A percentile compares a stretch with the other conserved stretches of the same genome.
Conservation (phyloP, 139 green algal genomes). For the Edaphochlamys debaryana region DNA sequence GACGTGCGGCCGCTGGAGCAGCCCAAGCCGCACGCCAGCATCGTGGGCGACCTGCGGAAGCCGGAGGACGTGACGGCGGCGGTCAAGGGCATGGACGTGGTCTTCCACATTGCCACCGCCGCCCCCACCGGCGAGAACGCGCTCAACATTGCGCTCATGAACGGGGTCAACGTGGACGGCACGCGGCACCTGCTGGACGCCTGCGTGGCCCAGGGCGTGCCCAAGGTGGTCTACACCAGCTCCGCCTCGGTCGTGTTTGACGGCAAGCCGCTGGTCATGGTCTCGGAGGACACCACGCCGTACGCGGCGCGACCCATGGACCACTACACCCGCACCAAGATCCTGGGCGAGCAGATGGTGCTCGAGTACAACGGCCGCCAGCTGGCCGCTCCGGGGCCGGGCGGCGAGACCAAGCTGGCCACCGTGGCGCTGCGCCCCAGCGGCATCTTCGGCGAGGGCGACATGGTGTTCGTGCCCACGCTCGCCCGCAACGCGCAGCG, state of each 20-base stretch:
- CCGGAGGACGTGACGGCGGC: conserved; percentile 56
- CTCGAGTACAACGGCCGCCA: conserved; percentile 74
- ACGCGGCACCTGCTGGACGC: conserved; percentile 83
- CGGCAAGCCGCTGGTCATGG: conserved; percentile 71
- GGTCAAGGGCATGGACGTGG: conserved; percentile 69
- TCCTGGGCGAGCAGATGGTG: conserved; percentile 80
- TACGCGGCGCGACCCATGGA: conserved; percentile 85
- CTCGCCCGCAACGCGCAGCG: conserved; percentile 59
- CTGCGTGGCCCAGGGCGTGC: conserved; percentile 63
- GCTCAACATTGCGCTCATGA: conserved; percentile 83
- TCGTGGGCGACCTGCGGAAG: conserved; percentile 73
- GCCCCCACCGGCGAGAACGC: conserved; percentile 81
- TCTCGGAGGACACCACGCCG: conserved; percentile 67
- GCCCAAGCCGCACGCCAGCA: background rate
- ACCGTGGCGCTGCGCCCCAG: conserved; percentile 82
- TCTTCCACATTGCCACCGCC: conserved; percentile 91
- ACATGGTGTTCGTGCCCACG: conserved; percentile 85
- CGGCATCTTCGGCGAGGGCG: conserved; percentile 91
- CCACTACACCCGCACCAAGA: conserved; percentile 91
- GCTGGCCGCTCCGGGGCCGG: background rate
- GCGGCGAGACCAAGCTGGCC: conserved; percentile 51
- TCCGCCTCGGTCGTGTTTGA: conserved; percentile 91
- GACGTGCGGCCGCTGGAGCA: conserved; percentile 70
- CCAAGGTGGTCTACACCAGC: conserved; percentile 81
- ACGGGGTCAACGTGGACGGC: conserved; percentile 87